Conservation (phyloP, 345 rosid species). For the Tarenaya hassleriana region DNA sequence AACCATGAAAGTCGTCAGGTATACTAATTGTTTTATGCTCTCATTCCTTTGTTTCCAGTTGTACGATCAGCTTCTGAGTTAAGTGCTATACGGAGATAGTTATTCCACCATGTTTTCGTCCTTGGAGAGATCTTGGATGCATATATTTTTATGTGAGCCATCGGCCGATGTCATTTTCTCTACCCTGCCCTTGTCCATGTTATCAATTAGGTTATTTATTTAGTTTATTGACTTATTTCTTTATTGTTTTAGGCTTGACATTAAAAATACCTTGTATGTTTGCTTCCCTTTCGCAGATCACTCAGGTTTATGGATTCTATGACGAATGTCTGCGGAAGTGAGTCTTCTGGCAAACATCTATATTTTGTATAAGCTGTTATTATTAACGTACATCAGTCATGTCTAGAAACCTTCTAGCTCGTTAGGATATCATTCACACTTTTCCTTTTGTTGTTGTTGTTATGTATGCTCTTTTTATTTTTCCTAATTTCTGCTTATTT, state of each 20-base stretch:
- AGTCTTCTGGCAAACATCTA: conserved; percentile 35
- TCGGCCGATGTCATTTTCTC: no score
- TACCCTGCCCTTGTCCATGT: no score
- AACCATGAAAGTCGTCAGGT: conserved; percentile 95
- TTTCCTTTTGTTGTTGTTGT: conserved; percentile 10
- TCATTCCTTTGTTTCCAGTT: neutral
- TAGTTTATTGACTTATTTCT: conserved; percentile 1
- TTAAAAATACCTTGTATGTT: conserved; percentile 24
- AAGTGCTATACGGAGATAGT: neutral
- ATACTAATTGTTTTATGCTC: conserved; percentile 2
- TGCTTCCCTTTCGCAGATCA: conserved; percentile 54
- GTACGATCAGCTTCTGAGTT: conserved; percentile 11
- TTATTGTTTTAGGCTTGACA: neutral
- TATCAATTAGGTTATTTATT: neutral
- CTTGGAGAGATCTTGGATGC: conserved; percentile 2
- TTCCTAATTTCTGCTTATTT: neutral
- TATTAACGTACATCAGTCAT: neutral
- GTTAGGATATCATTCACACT: neutral
- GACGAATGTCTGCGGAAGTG: conserved; percentile 97
- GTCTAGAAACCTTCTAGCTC: neutral
- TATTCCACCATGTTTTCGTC: neutral
- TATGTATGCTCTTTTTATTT: neutral
- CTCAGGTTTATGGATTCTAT: conserved; percentile 98
- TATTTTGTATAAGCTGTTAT: conserved; percentile 6
- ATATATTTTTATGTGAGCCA: no score